These are phyloP conservation scores for Pleurotus giganteus DNA, from an alignment of 768 basidiomycete genomes.

Conservation along the genomic window DNA sequence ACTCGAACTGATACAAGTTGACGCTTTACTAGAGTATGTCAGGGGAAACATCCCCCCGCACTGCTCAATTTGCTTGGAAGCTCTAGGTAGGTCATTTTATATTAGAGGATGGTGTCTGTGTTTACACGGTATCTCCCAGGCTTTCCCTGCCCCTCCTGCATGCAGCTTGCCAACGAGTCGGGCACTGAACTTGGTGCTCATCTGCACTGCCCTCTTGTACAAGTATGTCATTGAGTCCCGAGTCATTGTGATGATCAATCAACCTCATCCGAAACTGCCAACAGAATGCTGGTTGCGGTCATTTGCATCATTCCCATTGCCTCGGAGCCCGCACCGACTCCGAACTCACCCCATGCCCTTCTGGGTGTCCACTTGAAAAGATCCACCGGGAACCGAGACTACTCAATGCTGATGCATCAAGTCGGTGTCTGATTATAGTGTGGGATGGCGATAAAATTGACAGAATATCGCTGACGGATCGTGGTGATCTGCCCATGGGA, in stretches of 20 bases:
- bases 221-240: slow-evolving; percentile 13
- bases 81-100: slow-evolving; percentile 17
- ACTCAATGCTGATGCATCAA: slow-evolving; percentile 8
- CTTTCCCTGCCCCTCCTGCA: slow-evolving; percentile 24
- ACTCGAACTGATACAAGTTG: neutral
- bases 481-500: slow-evolving; percentile 9
- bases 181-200: slow-evolving; percentile 13
- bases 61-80: slow-evolving; percentile 23
- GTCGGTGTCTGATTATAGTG: slow-evolving; percentile 18
- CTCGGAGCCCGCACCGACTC: slow-evolving; percentile 13
- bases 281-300: slow-evolving; percentile 26
- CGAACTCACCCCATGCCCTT: slow-evolving; percentile 17
- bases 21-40: neutral
- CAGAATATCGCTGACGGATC: slow-evolving; percentile 20
- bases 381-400: slow-evolving; percentile 18
- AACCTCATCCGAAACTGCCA: neutral
- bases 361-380: slow-evolving; percentile 19
- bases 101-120: neutral
- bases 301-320: slow-evolving; percentile 28
- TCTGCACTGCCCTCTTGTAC: slow-evolving; percentile 21
- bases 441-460: slow-evolving; percentile 26
- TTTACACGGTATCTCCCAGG: slow-evolving; percentile 11
- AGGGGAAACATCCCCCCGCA: slow-evolving; percentile 15
- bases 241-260: neutral
- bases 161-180: slow-evolving; percentile 8